Evolutionary conservation across 1,139 yeast species (phyloP), one percentile per base, ranked within the genome.

Genomic region (Hyphopichia wangnamkhiaoensis): DNA sequence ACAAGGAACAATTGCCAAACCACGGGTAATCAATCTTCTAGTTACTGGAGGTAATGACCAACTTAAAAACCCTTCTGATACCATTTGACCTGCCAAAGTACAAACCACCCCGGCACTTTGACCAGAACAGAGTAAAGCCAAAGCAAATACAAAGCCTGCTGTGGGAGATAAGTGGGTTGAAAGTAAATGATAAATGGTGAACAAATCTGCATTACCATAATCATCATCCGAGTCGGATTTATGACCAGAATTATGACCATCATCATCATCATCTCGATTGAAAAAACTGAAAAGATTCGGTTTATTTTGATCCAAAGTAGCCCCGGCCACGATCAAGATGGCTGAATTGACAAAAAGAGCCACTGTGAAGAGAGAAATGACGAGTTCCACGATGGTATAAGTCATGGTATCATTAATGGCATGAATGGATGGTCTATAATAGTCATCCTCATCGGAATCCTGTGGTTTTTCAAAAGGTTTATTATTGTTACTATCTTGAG

Each of bases 81-180:
- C 96, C 80, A 91, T 89, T 60, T 93, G 98, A 16, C 98, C 97
- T 1, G 98, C 95, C 56, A 93, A 74, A 0, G 98, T 93, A 56
- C 97, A 93, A n/a, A 93, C 96, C 23, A 94, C 87, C 36, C 98
- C 98, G 2, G 98, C 98, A 54, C 96, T 86, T 58, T 91, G 96
- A 15, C 98, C 98, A n/a, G 96, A 86, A 57, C 91, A 90, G 38
- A 93, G 70, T 61, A 93, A 76, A 1, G 98, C 98, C 33, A 90
- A 65, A 1, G 97, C 97, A 68, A 93, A 93, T 1, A 93, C 82
- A 24, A 89, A 72, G 4, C 98, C 98, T 0, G 98, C 98, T 2
- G 90, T 84, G n/a, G 87, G 84, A 1, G 96, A 87, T 34, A 93
- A 74, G 53, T 85, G 88, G 33, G 74, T 66, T 4, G 82, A 71